These are phyloP conservation scores for Botrytis fabae DNA, from an alignment of 2,329 filamentous ascomycete genomes.

Conservation along the genomic window DNA sequence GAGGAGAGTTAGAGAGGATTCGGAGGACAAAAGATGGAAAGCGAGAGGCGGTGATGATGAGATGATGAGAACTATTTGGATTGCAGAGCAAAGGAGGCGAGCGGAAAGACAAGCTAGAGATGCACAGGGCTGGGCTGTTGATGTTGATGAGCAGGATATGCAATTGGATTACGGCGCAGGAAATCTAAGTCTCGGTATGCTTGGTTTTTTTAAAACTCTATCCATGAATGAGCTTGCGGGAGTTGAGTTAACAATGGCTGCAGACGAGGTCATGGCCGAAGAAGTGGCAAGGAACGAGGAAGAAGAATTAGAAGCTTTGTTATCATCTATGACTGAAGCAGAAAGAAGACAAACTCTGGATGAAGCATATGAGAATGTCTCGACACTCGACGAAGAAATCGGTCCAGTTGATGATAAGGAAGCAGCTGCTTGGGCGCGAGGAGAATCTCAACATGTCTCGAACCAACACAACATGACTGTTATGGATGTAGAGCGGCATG, in stretches of 20 bases:
- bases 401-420: constrained; percentile 9
- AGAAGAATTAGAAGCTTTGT: constrained; percentile 57
- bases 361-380: constrained; percentile 16
- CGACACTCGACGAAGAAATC: constrained; percentile 22
- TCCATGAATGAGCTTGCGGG: background rate
- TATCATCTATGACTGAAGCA: constrained; percentile 50
- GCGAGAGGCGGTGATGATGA: constrained; percentile 64
- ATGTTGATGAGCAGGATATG: constrained; percentile 27
- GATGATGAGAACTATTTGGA: constrained; percentile 45
- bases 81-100: constrained; percentile 43
- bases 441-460: constrained; percentile 10
- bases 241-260: constrained; percentile 10
- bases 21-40: constrained; percentile 61
- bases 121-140: constrained; percentile 30
- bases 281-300: constrained; percentile 53
- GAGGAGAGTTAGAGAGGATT: constrained; percentile 61
- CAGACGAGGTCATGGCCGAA: constrained; percentile 50
- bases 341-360: constrained; percentile 13
- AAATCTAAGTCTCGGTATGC: constrained; percentile 23
- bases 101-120: constrained; percentile 39
- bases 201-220: background rate
- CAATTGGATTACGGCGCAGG: constrained; percentile 14
- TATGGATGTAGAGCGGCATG: constrained; percentile 19
- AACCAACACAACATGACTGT: background rate
- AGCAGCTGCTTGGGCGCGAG: constrained; percentile 2